These are phyloP conservation scores for Cryptosporidium meleagridis DNA, from an alignment of 169 alveolate genomes.

Conservation along the genomic window DNA sequence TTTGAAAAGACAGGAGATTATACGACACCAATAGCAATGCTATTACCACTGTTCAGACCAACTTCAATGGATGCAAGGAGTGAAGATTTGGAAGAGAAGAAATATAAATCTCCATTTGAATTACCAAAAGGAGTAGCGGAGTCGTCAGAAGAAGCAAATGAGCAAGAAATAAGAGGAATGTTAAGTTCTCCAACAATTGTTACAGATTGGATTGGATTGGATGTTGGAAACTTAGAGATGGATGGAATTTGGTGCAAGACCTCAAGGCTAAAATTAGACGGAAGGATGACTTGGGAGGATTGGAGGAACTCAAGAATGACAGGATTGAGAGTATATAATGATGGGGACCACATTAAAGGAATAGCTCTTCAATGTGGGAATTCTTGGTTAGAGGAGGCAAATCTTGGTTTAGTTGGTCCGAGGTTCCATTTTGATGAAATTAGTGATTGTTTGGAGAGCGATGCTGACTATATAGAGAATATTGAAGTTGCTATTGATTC, in stretches of 20 bases:
- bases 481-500: constrained; percentile 67
- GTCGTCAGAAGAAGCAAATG: constrained; percentile 13
- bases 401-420: constrained; percentile 41
- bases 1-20: constrained; percentile 73
- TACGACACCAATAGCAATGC: constrained; percentile 64
- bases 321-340: constrained; percentile 51
- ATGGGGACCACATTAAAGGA: constrained; percentile 65
- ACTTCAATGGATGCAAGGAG: background rate
- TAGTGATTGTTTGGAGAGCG: constrained; percentile 51
- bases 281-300: constrained; percentile 73
- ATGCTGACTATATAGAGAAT: constrained; percentile 66
- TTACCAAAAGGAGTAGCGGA: constrained; percentile 27
- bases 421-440: constrained; percentile 51
- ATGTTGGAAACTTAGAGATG: constrained; percentile 29
- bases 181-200: constrained; percentile 52
- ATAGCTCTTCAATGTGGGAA: constrained; percentile 64
- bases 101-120: constrained; percentile 42
- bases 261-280: constrained; percentile 62
- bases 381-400: constrained; percentile 69
- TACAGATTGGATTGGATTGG: constrained; percentile 74
- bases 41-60: constrained; percentile 48
- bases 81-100: background rate
- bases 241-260: constrained; percentile 75
- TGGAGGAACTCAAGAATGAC: constrained; percentile 71
- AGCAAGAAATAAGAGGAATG: constrained; percentile 16